phyloP scores from a whole-genome alignment of 345 rosid genomes.

The Citrus unshiu region DNA sequence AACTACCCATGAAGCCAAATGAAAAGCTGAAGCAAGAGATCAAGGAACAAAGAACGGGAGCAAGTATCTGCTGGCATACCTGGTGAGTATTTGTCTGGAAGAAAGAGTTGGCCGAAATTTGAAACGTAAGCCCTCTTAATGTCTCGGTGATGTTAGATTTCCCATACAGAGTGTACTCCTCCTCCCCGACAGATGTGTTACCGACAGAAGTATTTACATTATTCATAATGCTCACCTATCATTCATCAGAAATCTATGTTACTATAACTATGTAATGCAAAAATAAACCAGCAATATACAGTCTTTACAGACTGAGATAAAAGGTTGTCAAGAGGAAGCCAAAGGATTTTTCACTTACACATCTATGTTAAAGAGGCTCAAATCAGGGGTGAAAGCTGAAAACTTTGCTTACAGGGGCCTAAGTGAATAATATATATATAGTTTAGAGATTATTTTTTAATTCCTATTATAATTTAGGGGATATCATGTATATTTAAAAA shows the following conservation, averaged over 20 bases:
- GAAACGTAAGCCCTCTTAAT: slow-evolving; percentile 78
- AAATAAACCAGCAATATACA: neutral
- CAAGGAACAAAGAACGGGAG: neutral
- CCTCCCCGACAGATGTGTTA: slow-evolving; percentile 89
- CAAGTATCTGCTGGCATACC: slow-evolving; percentile 34
- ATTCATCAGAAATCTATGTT: slow-evolving; percentile 2
- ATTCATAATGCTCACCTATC: slow-evolving; percentile 79
- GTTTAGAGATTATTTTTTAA: too few species aligned
- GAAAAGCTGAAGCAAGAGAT: neutral
- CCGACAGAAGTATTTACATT: slow-evolving; percentile 89
- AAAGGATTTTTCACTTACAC: neutral
- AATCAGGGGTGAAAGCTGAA: neutral
- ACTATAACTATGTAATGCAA: neutral
- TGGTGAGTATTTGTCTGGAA: slow-evolving; percentile 91
- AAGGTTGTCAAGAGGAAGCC: neutral
- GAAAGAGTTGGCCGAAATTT: slow-evolving; percentile 95
- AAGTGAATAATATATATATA: too few species aligned
- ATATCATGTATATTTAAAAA: too few species aligned
- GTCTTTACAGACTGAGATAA: neutral
- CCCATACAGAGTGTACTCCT: slow-evolving; percentile 77
- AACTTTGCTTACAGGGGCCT: too few species aligned
- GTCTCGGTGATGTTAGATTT: slow-evolving; percentile 69
- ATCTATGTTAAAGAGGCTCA: neutral
- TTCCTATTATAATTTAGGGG: too few species aligned
- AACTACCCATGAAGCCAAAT: neutral